Base-by-base conservation (phyloP, 2,329 filamentous ascomycete species). In the Penicillium sclerotiorum region DNA sequence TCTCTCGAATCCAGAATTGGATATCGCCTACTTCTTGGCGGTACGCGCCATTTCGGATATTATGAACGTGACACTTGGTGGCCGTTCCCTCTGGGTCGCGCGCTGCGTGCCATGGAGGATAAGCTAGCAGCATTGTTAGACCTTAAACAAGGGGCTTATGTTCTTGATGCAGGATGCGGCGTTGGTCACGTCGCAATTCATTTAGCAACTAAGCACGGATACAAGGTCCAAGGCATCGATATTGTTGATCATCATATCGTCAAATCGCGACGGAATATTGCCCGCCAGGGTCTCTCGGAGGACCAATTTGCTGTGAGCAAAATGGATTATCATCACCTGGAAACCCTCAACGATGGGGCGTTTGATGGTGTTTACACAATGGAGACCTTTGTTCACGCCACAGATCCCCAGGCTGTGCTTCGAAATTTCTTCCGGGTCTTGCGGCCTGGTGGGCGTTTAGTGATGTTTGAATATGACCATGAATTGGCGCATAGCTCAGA, bases 331-430 rank as follows among this genome's bases (percentile, higher is more conserved):
- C 79, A 82, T 53, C 66, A 80, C 52, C 68, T 83, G 1, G 71
- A 76, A 2, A 51, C 55, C 5, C 64, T 81, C 18, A 46, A 56
- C 0, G 55, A 66, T 21, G 62, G 56, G 3, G 74, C 69, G 0
- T 73, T 78, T 35, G 78, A 83, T 46, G 80, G 79, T 3, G 65
- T 78, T 22, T 83, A 82, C 60, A 82, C 79, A 0, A 79, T 82
- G 74, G 78, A 83, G 61, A 80, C 79, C 0, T 73, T 83, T 39
- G 79, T 81, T 0, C 79, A 83, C 56, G 77, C 79, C 1, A 77
- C 74, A 1, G 72, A 81, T 32, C 73, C 77, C 0, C 55, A 69
- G 33, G 63, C 60, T 6, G 79, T 75, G 1, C 64, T 80, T 1
- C 55, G 53, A 5, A 74, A 75, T 15, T 81, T 82, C 63, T 73